Base-by-base conservation (phyloP, 1,139 yeast genomes). In the Blastobotrys capitulatus region DNA sequence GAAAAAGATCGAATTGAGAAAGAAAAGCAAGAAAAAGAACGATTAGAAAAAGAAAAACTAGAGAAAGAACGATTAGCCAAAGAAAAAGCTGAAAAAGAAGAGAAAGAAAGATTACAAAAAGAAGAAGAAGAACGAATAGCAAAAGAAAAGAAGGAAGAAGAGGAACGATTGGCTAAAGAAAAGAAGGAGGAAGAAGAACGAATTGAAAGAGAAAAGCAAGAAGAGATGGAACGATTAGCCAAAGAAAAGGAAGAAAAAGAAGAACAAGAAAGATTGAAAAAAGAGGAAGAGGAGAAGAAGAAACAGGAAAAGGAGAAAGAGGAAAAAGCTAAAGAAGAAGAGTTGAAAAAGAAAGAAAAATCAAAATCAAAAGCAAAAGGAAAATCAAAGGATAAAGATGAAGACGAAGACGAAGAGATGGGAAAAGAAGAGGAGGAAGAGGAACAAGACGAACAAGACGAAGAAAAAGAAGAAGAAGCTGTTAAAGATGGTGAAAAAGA, bases 331-430 rank as follows among this genome's bases (percentile, higher is more conserved):
- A 34, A 26, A 10, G 29, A 26, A 26, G 29, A 26, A 26, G 29
- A 26, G 10, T 7, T 7, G 29, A 7, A 26, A 10, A 26, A 26
- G 10, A 26, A 10, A 7, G 29, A 26, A 10, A 10, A 26, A 7
- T 7, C 29, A 7, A 10, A 7, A 7, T 7, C 29, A 7, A 26
- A 26, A 26, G 29, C 9, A 7, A 7, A 26, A 26, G 43, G 43
- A 15, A 47, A 41, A 12, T 38, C 32, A 16, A 39, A 32, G 27
- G 41, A 47, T n/a, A 41, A 44, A n/a, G 50, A 19, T 12, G 40
- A 47, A 9, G 35, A 42, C 34, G 48, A 26, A 18, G 65, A 60
- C 45, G 57, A 60, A 18, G 10, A n/a, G 13, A 16, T 12, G 6
- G 40, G 22, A 6, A 26, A 38, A 38, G 41, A 25, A 16, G 40